phyloP scores from a whole-genome alignment of 2,329 filamentous ascomycete genomes.

The Colletotrichum chrysophilum region DNA sequence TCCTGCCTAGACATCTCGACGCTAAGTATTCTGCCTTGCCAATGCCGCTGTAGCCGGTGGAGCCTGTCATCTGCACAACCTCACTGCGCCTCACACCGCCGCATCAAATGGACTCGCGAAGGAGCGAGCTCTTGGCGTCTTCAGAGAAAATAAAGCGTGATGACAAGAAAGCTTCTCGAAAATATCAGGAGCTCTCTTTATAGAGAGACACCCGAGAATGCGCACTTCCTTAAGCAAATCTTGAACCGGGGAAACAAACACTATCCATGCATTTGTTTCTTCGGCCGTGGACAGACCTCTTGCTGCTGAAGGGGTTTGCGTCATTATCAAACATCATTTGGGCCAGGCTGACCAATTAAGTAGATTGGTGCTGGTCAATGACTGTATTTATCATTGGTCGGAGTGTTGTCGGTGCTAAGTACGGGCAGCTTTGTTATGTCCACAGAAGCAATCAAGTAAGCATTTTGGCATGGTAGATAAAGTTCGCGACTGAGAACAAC shows the following conservation, averaged over 20 bases:
- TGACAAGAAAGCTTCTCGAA: neutral
- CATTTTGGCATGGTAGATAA: neutral
- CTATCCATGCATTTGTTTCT: neutral
- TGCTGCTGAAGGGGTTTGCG: neutral
- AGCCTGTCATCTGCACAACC: neutral
- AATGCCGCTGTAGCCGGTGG: neutral
- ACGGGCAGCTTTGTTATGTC: neutral
- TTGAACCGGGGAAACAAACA: neutral
- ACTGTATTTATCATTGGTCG: neutral
- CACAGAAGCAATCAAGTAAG: neutral
- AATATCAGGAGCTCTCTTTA: neutral
- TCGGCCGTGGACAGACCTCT: neutral
- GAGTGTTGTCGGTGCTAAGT: neutral
- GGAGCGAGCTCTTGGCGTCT: neutral
- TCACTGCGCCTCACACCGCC: neutral
- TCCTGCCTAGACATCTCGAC: neutral
- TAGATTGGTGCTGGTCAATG: neutral
- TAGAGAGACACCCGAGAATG: too few relatives aligned
- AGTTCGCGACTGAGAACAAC: neutral
- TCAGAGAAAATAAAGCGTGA: neutral
- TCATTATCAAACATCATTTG: fast-evolving
- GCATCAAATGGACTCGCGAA: neutral
- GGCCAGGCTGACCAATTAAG: neutral
- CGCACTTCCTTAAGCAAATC: neutral
- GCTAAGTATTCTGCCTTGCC: neutral